Evolutionary conservation across 225 moss, liverwort and hornwort species (phyloP).

Genomic region (Climacium dendroides): DNA sequence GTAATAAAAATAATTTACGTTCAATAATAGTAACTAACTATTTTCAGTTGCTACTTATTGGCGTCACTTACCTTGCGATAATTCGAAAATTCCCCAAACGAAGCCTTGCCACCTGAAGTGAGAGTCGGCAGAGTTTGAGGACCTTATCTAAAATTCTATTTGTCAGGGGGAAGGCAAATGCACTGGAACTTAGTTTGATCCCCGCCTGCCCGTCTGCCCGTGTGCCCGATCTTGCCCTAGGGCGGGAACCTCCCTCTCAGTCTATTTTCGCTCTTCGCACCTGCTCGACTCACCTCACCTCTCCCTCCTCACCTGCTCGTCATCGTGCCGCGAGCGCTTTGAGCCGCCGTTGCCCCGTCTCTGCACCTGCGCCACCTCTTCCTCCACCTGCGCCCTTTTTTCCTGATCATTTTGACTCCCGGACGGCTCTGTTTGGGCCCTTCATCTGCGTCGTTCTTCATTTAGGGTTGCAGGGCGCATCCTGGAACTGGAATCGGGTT

Average conservation of each 20-base stretch:
- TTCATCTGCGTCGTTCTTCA: background rate
- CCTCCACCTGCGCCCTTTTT: background rate
- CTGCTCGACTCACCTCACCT: background rate
- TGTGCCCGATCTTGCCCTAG: background rate
- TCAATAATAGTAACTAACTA: background rate
- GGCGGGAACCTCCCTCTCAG: background rate
- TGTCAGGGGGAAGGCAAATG: background rate
- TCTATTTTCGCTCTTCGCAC: background rate
- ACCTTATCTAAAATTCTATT: conserved; percentile 7
- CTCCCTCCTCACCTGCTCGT: background rate
- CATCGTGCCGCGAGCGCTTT: background rate
- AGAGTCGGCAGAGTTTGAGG: background rate
- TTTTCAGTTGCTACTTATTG: background rate
- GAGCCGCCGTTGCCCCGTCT: background rate
- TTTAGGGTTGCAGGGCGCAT: background rate
- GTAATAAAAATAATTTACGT: no score
- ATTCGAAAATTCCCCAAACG: background rate
- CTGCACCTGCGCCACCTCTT: background rate
- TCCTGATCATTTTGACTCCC: background rate
- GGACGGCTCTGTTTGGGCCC: background rate
- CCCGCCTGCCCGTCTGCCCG: background rate
- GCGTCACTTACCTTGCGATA: no score
- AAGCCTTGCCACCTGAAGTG: background rate
- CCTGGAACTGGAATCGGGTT: background rate
- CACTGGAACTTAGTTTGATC: background rate